Evolutionary conservation across 192 early-diverging fungal genomes (phyloP), one percentile per base, ranked within the genome.

Genomic region (Coemansia sp.): DNA sequence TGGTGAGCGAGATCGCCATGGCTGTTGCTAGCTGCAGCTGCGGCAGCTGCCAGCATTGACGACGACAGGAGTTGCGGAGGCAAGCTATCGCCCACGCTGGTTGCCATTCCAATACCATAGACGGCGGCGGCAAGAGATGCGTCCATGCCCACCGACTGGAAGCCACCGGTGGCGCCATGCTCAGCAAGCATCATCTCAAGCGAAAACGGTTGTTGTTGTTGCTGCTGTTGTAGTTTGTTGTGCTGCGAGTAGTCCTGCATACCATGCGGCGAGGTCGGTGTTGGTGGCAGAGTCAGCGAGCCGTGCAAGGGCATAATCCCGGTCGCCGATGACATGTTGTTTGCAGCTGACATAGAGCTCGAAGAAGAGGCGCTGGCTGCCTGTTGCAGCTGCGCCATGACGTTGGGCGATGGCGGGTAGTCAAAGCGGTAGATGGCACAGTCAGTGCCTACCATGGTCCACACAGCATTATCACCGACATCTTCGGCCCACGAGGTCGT

Each of bases 401-500:
- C 69, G 15, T 72, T 73, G 9, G 72, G 27, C 10, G 68, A 22
- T 3, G 67, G 43, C 10, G 81, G 81, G 57, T 78, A 78, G 64
- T 80, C 82, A 53, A 79, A 82, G 49, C 76, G 70, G 67, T 76
- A 80, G 61, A 75, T 72, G n/a, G 83, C 69, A 52, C 73, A 85
- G 62, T 80, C 92, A 0, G 93, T 93, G 36, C 95, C 92, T 9
- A 97, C 93, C 74, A 97, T 91, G 8, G 95, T 97, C 95, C 95
- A 97, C 18, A 97, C 91, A 2, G 94, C 92, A 20, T 86, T 86
- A 84, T 97, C 95, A n/a, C 89, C 90, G 4, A 94, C 92, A 78
- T 93, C 92, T 64, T 95, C 93, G 22, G 85, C 85, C 89, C 90
- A 91, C 50, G 88, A 79, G 11, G 90, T 74, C 41, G 74, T 86